Percentiles rank a stretch among this genome's conserved stretches.
Evolutionary conservation across 768 basidiomycete genomes (phyloP).

Genomic region (Krasilnikovozyma curviuscula): DNA sequence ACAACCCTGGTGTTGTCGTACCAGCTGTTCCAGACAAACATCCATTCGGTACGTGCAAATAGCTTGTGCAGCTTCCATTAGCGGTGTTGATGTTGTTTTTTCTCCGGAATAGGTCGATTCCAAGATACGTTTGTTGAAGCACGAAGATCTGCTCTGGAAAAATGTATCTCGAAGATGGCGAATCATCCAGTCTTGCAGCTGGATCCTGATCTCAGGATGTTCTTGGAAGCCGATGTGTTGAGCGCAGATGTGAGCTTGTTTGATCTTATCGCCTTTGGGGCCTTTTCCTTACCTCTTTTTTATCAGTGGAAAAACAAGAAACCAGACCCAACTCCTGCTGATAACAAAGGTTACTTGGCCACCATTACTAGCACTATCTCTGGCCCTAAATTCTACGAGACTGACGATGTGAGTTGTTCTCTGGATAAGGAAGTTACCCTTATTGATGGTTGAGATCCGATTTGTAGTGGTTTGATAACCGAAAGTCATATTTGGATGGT

Average conservation of each 20-base stretch:
- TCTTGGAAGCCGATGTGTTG: conserved; percentile 86
- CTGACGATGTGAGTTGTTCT: conserved; percentile 45
- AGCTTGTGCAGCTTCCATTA: neutral
- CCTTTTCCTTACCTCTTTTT: neutral
- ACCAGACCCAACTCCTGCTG: conserved; percentile 40
- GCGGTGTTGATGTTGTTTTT: neutral
- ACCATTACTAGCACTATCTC: conserved; percentile 58
- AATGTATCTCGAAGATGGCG: conserved; percentile 79
- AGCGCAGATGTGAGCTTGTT: conserved; percentile 51
- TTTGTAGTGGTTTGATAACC: conserved; percentile 79
- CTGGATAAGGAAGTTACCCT: neutral
- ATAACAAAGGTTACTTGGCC: conserved; percentile 51
- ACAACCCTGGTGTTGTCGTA: conserved; percentile 93
- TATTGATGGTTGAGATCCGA: neutral
- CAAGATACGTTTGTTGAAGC: conserved; percentile 79
- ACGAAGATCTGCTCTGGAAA: conserved; percentile 61
- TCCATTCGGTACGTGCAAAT: conserved; percentile 37
- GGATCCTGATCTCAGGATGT: conserved; percentile 70
- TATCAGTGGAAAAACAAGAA: conserved; percentile 69
- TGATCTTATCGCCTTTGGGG: neutral
- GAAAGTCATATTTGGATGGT: conserved; percentile 65
- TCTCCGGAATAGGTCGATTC: conserved; percentile 40
- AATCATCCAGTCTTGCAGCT: conserved; percentile 77
- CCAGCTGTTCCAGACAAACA: conserved; percentile 95
- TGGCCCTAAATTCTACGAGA: conserved; percentile 69